Base-by-base conservation (phyloP, 805 yeast species). In the Dipodascus geniculatus region DNA sequence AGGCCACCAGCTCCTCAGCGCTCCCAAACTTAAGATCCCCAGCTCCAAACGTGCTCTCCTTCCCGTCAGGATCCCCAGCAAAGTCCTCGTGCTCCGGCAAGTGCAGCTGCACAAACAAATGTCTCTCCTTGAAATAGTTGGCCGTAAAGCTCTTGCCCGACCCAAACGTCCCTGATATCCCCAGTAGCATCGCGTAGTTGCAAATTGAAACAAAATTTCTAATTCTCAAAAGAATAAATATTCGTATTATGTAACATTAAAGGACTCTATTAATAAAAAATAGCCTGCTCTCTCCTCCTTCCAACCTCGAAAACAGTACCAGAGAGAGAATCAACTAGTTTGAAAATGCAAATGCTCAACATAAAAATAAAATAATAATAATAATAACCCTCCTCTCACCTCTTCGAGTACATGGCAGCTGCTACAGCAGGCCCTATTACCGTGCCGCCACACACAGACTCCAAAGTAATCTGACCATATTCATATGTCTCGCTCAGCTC, bases 131-230 rank as follows among this genome's bases (percentile, higher is more conserved):
- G 6, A 86, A 69, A 63, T 80, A 84, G 48, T 78, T 67, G 1
- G 81, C 81, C 1, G 83, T 80, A 55, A 80, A 83, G 1, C 80
- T 73, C 60, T 82, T 80, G 0, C 95, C 95, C 16, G 89, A 75
- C 48, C 81, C 74, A 0, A 76, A 61, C 0, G 87, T 76, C 0
- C 95, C 95, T 0, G 90, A 79, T 3, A 86, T 73, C 1, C 91
- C 93, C 22, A 86, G 76, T 47, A 87, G 72, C 95, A 86, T 86
- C 22, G 22, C 42, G 11, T 28, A 28, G 11, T 28, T 28, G 11
- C 6, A 28, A 6, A 28, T 28, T 28, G 33, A 28, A 28, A 6
- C 6, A 28, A 28, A 28, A 28, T 28, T 6, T 6, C 9, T 28
- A 28, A 28, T 6, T 28, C 6, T 28, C 11, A 11, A 28, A 28